A percentile compares a stretch with the other conserved stretches of the same genome.
Evolutionary conservation across 176 grass and related monocot genomes (phyloP).

Genomic region (Cenchrus fungigraminus): DNA sequence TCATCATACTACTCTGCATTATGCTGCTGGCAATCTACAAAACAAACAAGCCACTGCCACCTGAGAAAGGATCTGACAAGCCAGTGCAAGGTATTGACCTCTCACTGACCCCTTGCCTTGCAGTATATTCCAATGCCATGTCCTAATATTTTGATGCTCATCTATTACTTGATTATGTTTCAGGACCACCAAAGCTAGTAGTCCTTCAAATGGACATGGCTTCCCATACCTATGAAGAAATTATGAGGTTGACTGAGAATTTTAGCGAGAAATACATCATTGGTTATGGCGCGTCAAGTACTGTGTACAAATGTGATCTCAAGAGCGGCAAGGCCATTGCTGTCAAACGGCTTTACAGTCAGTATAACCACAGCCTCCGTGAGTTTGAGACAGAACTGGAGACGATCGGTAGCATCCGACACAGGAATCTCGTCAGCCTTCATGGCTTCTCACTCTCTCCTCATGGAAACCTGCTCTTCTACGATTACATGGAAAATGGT

Average conservation of each 20-base stretch:
- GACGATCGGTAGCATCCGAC: slow-evolving; percentile 85
- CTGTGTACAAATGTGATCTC: slow-evolving; percentile 87
- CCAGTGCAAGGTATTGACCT: slow-evolving; percentile 64
- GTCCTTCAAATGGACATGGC: slow-evolving; percentile 98
- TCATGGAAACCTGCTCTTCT: slow-evolving; percentile 97
- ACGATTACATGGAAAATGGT: slow-evolving; percentile 99
- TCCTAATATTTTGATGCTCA: not conserved
- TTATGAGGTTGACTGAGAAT: slow-evolving; percentile 96
- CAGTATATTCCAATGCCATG: not conserved
- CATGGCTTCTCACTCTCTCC: slow-evolving; percentile 92
- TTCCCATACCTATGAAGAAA: slow-evolving; percentile 91
- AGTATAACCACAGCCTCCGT: slow-evolving; percentile 70
- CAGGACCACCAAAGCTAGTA: slow-evolving; percentile 94
- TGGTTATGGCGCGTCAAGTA: slow-evolving; percentile 94
- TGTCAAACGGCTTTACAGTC: slow-evolving; percentile 92
- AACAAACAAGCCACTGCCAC: slow-evolving; percentile 77
- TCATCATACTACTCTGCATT: slow-evolving; percentile 70
- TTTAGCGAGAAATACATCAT: slow-evolving; percentile 97
- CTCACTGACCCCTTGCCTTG: not conserved
- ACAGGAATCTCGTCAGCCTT: slow-evolving; percentile 91
- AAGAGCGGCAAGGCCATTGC: slow-evolving; percentile 90
- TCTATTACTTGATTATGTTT: slow-evolving; percentile 31
- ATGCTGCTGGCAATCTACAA: slow-evolving; percentile 78
- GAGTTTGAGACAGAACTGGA: slow-evolving; percentile 97
- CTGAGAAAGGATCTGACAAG: slow-evolving; percentile 65